Evolutionary conservation across 1,139 yeast species (phyloP), one percentile per base, ranked within the genome.

Genomic region (Geotrichum reessii): DNA sequence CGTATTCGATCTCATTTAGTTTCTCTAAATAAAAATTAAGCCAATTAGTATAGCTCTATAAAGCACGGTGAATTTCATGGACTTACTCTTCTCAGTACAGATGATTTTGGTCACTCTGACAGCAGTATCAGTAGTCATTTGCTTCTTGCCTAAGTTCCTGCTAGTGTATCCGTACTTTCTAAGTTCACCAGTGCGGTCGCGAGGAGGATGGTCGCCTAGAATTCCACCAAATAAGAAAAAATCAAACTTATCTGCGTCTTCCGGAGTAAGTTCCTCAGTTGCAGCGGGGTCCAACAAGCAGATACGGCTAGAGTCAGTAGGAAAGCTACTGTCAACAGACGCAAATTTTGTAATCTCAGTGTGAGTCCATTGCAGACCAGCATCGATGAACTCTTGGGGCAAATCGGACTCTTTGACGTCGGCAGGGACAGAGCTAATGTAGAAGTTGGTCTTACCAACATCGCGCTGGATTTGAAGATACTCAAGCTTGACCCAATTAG

Each of bases 101-200:
- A 93, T 92, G 55, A 81, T 71, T 67, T 88, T 91, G 0, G 97
- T 89, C 31, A 95, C 89, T 73, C 99, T 81, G 44, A 93, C 87
- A 0, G 98, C 98, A 2, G 98, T 92, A 69, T 93, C 99, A 0
- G 99, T 93, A 27, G 98, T 90, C 98, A 93, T 92, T 70, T 93
- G 99, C 65, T 87, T 81, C 58, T 78, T 81, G 0, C 97, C 98
- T 59, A 93, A 77, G 70, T 96, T 81, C 73, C 93, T 84, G 14
- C 97, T 96, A 1, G 81, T 83, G 67, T 90, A 86, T 6, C 78
- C 96, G 66, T 91, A 85, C 67, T 87, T 87, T 69, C 96, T 81
- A 63, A 93, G 79, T 66, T 91, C 92, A 1, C 93, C 95, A 2
- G 99, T 93, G 72, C 98, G 84, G 70, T 93, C 98, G 66, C 96